Base-by-base conservation (phyloP, 2,329 filamentous ascomycete genomes). In the Colletotrichum melonis region DNA sequence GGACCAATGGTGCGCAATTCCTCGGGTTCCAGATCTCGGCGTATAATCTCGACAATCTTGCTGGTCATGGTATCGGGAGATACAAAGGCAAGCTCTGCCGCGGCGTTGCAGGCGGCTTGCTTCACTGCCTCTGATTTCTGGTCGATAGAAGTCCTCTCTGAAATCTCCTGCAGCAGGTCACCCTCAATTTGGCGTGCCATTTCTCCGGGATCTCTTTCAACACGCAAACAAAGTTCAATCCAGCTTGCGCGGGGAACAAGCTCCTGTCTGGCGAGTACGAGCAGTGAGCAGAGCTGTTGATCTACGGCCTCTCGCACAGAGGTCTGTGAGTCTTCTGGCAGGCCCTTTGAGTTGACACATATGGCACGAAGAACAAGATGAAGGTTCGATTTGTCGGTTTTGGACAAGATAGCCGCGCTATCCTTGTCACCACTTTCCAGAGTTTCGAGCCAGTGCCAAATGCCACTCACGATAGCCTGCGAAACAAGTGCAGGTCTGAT, bases 61-160 rank as follows among this genome's bases (percentile, higher is more conserved):
- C 94, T 90, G 24, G 95, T 93, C 83, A 97, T 93, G 19, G 87
- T 86, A 56, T 97, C 93, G 0, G 97, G 97, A 5, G 96, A 94
- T 30, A 99, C 95, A 79, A 99, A 99, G 3, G 94, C 95, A 72
- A 99, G 87, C 79, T 98, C 97, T 49, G 95, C 95, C 12, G 94
- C 94, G 8, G 96, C 95, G 77, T 92, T 92, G 81, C 92, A 97
- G 4, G 96, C 94, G 65, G 96, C 96, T 54, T 86, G 83, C 78
- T 91, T 92, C 56, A 94, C 80, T 14, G 69, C 9, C 7, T 78
- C 76, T 76, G 80, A 78, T 79, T 91, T 88, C 69, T 89, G 85
- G 26, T 84, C 80, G 58, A 85, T 81, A 8, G 82, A 84, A 11
- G 88, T 88, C 57, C 84, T 84, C 24, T 82, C 79, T 46, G 86